Base-by-base conservation (phyloP, 179 eudicot species). In the Beta lomatogona region DNA sequence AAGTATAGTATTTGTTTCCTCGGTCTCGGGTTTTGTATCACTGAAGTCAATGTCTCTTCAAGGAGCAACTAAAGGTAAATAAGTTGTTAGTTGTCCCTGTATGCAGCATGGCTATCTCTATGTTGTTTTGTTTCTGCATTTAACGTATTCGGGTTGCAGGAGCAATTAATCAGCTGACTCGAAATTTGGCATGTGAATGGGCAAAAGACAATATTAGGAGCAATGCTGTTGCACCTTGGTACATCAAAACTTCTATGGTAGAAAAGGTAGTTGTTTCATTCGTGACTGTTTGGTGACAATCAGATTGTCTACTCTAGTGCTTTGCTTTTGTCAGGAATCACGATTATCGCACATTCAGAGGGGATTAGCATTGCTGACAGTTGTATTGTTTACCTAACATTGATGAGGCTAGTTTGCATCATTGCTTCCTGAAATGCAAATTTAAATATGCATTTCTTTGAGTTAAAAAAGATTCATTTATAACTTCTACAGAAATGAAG, bases 1-100 rank as follows among this genome's bases (percentile, higher is more conserved):
- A 81, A 91, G 88, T 79, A 84, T 94, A 65, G 91, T 94, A 16
- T 94, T 89, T 75, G 87, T 94, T 46, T 94, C 98, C 53, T 94
- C 98, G 79, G 93, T 94, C 69, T 92, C 93, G 70, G 92, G 97
- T 66, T 78, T 91, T 82, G 90, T 86, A 69, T 88, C 89, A 15
- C 82, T 88, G 67, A 88, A 88, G 68, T 88, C 84, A 7, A 88
- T 88, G 88, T 82, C 90, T 75, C 85, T 85, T 80, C 89, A 83
- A 63, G 91, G 89, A 83, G 88, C 89, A 70, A 81, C 86, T 25
- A 87, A 90, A 68, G 90, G 90, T 85, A 54, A 75, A 3, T 68
- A 15, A 71, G 18, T 21, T 44, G 68, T 57, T 65, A 22, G 10
- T 16, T 14, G 59, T 18, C 46, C 66, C 52, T 54, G 58, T 14